Evolutionary conservation across 768 basidiomycete species (phyloP).

Genomic region (Butyriboletus loyo): DNA sequence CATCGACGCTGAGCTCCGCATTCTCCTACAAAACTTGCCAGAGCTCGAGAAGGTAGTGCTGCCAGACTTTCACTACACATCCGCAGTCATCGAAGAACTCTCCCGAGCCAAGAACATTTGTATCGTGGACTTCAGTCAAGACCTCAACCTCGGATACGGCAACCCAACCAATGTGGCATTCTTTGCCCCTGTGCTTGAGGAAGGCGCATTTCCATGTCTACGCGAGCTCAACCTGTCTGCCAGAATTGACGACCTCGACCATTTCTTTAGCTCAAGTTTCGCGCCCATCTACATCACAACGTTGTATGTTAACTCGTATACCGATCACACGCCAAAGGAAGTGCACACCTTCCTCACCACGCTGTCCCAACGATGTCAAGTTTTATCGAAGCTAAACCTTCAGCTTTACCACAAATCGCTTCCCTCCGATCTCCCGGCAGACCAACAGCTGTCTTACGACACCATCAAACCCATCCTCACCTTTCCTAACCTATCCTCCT

Average conservation of each 20-base stretch:
- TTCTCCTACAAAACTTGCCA: conserved; percentile 39
- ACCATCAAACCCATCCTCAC: conserved; percentile 37
- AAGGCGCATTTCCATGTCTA: conserved; percentile 53
- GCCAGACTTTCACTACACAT: conserved; percentile 52
- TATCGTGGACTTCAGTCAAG: conserved; percentile 53
- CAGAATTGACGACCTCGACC: conserved; percentile 41
- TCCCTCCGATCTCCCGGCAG: conserved; percentile 10
- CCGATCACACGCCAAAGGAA: conserved; percentile 40
- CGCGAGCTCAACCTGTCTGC: conserved; percentile 51
- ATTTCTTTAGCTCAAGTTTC: conserved; percentile 43
- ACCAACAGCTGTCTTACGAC: conserved; percentile 33
- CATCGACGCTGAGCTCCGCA: conserved; percentile 40
- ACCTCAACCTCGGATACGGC: conserved; percentile 47
- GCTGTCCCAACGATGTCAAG: conserved; percentile 46
- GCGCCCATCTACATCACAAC: conserved; percentile 48
- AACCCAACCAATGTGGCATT: conserved; percentile 40
- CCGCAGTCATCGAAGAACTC: conserved; percentile 42
- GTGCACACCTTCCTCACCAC: conserved; percentile 43
- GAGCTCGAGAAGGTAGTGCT: conserved; percentile 48
- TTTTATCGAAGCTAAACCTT: conserved; percentile 43
- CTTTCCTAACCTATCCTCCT: conserved; percentile 31
- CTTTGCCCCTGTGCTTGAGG: conserved; percentile 42
- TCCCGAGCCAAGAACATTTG: conserved; percentile 43
- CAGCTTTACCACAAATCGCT: conserved; percentile 29
- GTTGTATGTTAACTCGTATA: conserved; percentile 51